Evolutionary conservation across 805 yeast species (phyloP).

Genomic region (Komagataella phaffii): DNA sequence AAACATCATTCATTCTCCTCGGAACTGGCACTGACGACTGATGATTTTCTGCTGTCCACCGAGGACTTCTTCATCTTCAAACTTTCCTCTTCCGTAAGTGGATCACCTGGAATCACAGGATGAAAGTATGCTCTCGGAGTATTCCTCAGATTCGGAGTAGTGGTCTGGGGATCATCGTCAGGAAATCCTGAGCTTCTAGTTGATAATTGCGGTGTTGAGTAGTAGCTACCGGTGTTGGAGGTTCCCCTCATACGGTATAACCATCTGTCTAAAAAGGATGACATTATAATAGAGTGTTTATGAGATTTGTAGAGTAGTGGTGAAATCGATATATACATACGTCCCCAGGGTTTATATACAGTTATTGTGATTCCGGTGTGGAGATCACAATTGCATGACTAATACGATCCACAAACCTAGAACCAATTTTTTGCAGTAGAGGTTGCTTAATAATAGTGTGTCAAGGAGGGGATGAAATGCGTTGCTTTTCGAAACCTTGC

Average conservation of each 20-base stretch:
- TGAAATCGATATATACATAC: not conserved
- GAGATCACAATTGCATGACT: not conserved
- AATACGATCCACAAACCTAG: not conserved
- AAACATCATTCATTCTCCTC: not conserved
- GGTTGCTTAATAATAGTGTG: not conserved
- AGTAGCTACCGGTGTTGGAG: conserved; percentile 14
- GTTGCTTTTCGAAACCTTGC: not conserved
- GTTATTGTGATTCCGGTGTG: not conserved
- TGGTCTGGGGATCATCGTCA: conserved; percentile 5
- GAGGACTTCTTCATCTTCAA: not conserved
- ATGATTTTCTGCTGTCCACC: not conserved
- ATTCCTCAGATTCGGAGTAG: conserved; percentile 16
- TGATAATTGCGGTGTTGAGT: conserved; percentile 4
- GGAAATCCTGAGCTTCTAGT: conserved; percentile 1
- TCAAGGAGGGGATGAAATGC: not conserved
- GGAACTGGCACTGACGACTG: conserved; percentile 1
- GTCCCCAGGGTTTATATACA: not conserved
- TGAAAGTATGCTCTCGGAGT: conserved; percentile 15
- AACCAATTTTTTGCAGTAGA: not conserved
- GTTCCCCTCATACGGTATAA: conserved; percentile 11
- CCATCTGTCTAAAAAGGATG: conserved; percentile 21
- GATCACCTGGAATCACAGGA: not conserved
- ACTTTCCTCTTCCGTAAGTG: not conserved
- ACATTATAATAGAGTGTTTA: conserved; percentile 8
- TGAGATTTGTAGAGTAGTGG: not conserved